A percentile compares a stretch with the other conserved stretches of the same genome.
Conservation (phyloP, 495 filamentous ascomycete species). For the Cudoniella acicularis region DNA sequence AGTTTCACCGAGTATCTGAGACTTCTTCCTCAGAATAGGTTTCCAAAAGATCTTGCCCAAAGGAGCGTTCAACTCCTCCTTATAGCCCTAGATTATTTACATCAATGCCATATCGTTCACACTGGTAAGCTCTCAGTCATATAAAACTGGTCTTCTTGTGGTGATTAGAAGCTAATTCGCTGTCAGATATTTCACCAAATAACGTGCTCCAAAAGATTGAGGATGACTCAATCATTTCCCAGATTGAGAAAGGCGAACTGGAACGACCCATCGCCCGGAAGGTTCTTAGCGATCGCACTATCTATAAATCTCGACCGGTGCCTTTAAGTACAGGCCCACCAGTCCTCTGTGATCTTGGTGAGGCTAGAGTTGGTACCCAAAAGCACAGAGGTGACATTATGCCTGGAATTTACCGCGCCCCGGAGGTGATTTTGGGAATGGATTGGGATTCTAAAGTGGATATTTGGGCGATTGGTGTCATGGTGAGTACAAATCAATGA, state of each 20-base stretch:
- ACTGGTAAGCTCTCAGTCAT: slow-evolving; percentile 22
- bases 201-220: slow-evolving; percentile 21
- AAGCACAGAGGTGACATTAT: slow-evolving; percentile 28
- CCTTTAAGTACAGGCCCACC: slow-evolving; percentile 14
- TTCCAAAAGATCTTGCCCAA: slow-evolving; percentile 31
- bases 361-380: slow-evolving; percentile 18
- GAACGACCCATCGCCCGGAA: slow-evolving; percentile 21
- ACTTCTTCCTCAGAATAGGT: slow-evolving; percentile 28
- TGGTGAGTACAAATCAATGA: slow-evolving; percentile 35
- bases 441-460: slow-evolving; percentile 40
- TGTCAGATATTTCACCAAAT: slow-evolving; percentile 25
- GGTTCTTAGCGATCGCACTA: slow-evolving; percentile 23
- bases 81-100: slow-evolving; percentile 32
- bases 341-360: slow-evolving; percentile 26
- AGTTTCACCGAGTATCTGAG: slow-evolving; percentile 32
- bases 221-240: slow-evolving; percentile 18
- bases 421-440: slow-evolving; percentile 43
- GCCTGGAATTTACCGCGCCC: slow-evolving; percentile 43
- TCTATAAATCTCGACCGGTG: slow-evolving; percentile 23
- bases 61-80: slow-evolving; percentile 30
- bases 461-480: slow-evolving; percentile 44
- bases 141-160: slow-evolving; percentile 15
- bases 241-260: slow-evolving; percentile 23
- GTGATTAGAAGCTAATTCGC: slow-evolving; percentile 17
- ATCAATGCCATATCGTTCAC: slow-evolving; percentile 32